Evolutionary conservation across 805 yeast species (phyloP).

Genomic region (Hanseniaspora singularis): DNA sequence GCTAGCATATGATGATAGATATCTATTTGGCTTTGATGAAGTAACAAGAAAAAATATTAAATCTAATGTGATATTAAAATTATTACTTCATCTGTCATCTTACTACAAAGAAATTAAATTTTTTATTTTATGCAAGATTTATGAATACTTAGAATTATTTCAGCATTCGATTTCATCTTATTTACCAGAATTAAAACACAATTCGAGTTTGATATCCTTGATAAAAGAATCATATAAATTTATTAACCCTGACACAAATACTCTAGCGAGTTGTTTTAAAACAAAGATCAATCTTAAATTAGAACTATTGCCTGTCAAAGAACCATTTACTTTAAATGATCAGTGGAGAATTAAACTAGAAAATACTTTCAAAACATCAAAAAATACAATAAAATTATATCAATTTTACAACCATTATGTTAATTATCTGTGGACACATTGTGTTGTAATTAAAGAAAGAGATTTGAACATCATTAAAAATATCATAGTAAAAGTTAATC

Average conservation of each 20-base stretch:
- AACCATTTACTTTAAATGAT: conserved; percentile 6
- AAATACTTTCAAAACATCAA: not conserved
- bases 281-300: not conserved
- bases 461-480: not conserved
- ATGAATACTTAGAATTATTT: not conserved
- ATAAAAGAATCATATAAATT: not conserved
- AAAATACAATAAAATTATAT: conserved; percentile 5
- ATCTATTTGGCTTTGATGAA: conserved; percentile 7
- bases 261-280: not conserved
- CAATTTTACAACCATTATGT: conserved; percentile 13
- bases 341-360: conserved; percentile 12
- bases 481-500: not conserved
- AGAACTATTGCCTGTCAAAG: not conserved
- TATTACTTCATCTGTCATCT: conserved; percentile 1
- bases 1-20: conserved; percentile 6
- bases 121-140: conserved; percentile 2
- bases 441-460: not conserved
- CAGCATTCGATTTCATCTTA: not conserved
- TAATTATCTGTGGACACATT: not conserved
- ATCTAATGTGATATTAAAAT: conserved; percentile 6
- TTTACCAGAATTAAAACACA: not conserved
- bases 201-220: not conserved
- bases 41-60: not conserved
- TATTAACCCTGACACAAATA: not conserved
- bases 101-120: not conserved